Evolutionary conservation across 1,139 yeast genomes (phyloP), one percentile per base, ranked within the genome.

Genomic region (Protomyces macrosporus): DNA sequence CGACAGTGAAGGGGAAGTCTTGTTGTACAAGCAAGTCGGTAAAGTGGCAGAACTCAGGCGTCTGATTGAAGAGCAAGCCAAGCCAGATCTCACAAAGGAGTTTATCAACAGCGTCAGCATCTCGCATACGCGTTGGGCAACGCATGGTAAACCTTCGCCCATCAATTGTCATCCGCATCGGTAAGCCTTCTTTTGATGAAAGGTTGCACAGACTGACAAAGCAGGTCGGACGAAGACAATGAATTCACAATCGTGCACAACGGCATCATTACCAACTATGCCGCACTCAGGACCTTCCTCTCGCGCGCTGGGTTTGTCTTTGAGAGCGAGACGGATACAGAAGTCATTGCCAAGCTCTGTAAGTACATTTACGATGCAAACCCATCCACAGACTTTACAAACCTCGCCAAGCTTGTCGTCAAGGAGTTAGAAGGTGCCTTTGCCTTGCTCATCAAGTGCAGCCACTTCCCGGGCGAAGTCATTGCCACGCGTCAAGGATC

Each of bases 91-190:
- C 65, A 82, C 86, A 73, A 81, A 86, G 70, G 84, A 82, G 64
- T 90, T 90, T 73, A 87, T 85, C 71, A 85, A 87, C 75, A 98
- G 93, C 74, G 93, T 86, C 66, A 98, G 96, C 74, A 93, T 95
- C 75, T 98, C 98, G 50, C 99, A 95, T 77, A 95, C 99, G 16
- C 87, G 99, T 81, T 95, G 99, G 99, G 98, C 99, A 56, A 95
- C 99, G 54, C 99, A 95, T 77, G 99, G 99, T 76, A 89, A 86
- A 72, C 98, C 98, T 65, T 84, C 83, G 71, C 84, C 82, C 67
- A 74, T 78, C 69, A 95, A 95, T 80, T 93, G 98, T 75, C 99
- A 95, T 75, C 99, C 99, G 61, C 98, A 93, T 33, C 58, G 67
- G 59, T 63, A 23, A 45, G 59, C n/a, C 39, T 14, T 6, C 30